These are phyloP conservation scores for Sporothrix brasiliensis DNA, from an alignment of 2,329 filamentous ascomycete genomes.

Conservation along the genomic window DNA sequence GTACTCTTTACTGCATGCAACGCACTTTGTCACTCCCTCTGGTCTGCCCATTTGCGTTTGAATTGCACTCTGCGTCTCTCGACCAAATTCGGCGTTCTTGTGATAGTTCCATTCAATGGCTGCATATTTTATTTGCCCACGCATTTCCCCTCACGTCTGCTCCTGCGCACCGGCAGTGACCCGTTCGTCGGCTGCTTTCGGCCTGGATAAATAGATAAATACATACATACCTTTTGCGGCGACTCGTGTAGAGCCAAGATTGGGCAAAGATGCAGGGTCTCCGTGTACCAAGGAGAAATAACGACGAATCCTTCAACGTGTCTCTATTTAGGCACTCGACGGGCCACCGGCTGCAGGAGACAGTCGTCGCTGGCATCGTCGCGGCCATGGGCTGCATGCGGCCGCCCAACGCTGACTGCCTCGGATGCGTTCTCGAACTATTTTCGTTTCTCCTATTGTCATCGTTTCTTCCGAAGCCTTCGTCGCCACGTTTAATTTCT, in stretches of 20 bases:
- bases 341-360: background rate
- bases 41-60: too few relatives aligned
- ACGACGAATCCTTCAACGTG: background rate
- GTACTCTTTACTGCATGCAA: too few relatives aligned
- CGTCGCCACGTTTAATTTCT: background rate
- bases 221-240: too few relatives aligned
- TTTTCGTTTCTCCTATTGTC: background rate
- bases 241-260: background rate
- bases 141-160: background rate
- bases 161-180: constrained; percentile 1
- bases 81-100: too few relatives aligned
- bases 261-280: background rate
- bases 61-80: too few relatives aligned
- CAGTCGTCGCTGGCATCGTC: background rate
- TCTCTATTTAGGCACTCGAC: background rate
- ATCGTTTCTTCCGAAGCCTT: background rate
- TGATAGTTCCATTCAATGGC: too few relatives aligned
- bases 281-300: background rate
- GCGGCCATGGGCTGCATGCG: background rate
- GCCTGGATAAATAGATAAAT: constrained; percentile 24
- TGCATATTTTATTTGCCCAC: too few relatives aligned
- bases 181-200: background rate
- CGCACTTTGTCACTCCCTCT: too few relatives aligned
- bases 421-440: background rate
- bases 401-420: too few relatives aligned